Conservation (phyloP, 2,329 filamentous ascomycete species). For the Fusarium sp. region DNA sequence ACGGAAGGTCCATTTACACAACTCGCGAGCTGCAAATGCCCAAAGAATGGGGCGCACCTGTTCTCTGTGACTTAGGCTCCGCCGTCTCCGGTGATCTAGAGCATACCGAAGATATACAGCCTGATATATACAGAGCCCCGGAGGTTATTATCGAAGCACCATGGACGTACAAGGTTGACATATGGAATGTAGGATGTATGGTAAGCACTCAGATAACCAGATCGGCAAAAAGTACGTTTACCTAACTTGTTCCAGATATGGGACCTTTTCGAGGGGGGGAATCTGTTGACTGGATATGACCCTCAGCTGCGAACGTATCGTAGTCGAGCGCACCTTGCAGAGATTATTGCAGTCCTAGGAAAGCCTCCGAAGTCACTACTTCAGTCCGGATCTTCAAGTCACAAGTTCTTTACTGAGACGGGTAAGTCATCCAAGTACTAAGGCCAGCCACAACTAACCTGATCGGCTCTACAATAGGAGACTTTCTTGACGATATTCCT, state of each 20-base stretch:
- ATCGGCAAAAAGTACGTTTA: background rate
- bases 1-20: conserved; percentile 56
- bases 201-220: conserved; percentile 48
- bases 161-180: conserved; percentile 62
- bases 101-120: conserved; percentile 55
- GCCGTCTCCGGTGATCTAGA: conserved; percentile 52
- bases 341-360: conserved; percentile 61
- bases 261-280: conserved; percentile 60
- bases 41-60: conserved; percentile 48
- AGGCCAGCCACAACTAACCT: background rate
- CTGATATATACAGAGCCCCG: conserved; percentile 55
- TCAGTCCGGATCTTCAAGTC: conserved; percentile 45
- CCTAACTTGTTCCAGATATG: conserved; percentile 54
- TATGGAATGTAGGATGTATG: conserved; percentile 66
- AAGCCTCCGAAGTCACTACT: conserved; percentile 54
- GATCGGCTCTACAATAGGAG: conserved; percentile 39
- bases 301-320: conserved; percentile 54
- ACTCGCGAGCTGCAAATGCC: conserved; percentile 56
- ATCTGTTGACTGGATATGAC: conserved; percentile 58
- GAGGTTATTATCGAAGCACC: conserved; percentile 61
- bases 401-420: conserved; percentile 55
- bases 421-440: conserved; percentile 43
- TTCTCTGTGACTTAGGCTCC: conserved; percentile 64
- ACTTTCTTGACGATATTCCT: conserved; percentile 40
- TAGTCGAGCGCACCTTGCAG: conserved; percentile 60